These are phyloP conservation scores for Apodospora peruviana DNA, from an alignment of 495 filamentous ascomycete genomes.

Conservation along the genomic window DNA sequence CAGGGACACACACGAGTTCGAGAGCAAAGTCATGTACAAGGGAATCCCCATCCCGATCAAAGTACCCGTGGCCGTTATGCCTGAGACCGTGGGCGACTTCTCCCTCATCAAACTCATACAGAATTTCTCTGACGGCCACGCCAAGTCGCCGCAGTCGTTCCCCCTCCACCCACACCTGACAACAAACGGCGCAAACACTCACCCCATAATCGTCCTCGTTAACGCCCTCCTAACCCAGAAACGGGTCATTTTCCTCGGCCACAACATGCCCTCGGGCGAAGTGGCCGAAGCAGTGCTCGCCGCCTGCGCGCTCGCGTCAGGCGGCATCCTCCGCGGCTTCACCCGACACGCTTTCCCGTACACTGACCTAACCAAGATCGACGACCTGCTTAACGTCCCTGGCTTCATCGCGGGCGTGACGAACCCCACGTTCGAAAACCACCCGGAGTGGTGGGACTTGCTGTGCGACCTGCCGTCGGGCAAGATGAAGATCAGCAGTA, in stretches of 20 bases:
- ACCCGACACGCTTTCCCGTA: constrained; percentile 98
- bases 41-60: constrained; percentile 95
- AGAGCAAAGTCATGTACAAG: constrained; percentile 90
- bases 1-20: constrained; percentile 94
- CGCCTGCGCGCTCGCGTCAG: constrained; percentile 87
- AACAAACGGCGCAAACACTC: constrained; percentile 74
- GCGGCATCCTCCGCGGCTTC: constrained; percentile 91
- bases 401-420: constrained; percentile 98
- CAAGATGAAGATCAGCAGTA: constrained; percentile 84
- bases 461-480: constrained; percentile 90
- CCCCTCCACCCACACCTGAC: constrained; percentile 86
- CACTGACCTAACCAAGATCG: constrained; percentile 95
- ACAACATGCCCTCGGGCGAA: constrained; percentile 88
- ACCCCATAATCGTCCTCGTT: constrained; percentile 70
- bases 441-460: constrained; percentile 97
- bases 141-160: constrained; percentile 79
- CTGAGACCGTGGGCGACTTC: constrained; percentile 96
- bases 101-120: constrained; percentile 95
- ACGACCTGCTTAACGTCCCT: constrained; percentile 90
- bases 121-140: constrained; percentile 77
- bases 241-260: constrained; percentile 89
- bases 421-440: constrained; percentile 90
- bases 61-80: constrained; percentile 84
- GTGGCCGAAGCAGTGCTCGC: constrained; percentile 94
- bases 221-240: constrained; percentile 93